Conservation (phyloP, 768 basidiomycete genomes). For the Kwoniella botswanensis region DNA sequence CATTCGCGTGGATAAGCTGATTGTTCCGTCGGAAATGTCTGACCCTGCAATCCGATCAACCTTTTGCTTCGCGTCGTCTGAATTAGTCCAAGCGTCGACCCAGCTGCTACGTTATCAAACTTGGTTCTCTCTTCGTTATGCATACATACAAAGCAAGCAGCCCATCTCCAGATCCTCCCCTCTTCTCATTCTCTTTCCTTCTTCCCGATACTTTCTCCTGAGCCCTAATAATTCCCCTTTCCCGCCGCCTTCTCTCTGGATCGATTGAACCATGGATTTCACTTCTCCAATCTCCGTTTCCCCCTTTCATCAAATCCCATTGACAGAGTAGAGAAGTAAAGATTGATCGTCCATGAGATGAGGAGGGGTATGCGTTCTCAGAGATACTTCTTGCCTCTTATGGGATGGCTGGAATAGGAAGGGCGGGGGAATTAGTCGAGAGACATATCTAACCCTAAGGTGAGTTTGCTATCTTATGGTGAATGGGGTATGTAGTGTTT, state of each 20-base stretch:
- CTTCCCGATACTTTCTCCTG: not conserved
- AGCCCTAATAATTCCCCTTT: not conserved
- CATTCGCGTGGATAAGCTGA: no score
- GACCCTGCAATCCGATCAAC: not conserved
- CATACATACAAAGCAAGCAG: not conserved
- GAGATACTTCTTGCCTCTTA: not conserved
- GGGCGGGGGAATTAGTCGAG: slow-evolving; percentile 9
- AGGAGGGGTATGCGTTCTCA: not conserved
- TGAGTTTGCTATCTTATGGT: not conserved
- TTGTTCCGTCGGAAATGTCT: no score
- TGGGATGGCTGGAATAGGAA: not conserved
- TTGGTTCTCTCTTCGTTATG: not conserved
- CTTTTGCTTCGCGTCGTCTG: not conserved
- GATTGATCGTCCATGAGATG: not conserved
- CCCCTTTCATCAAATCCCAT: not conserved
- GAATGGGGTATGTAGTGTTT: not conserved
- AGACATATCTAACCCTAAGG: slow-evolving; percentile 14
- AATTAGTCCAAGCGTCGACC: not conserved
- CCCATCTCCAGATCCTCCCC: not conserved
- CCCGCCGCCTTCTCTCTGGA: not conserved
- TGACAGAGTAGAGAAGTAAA: not conserved
- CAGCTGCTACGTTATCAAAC: not conserved
- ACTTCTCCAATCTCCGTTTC: not conserved
- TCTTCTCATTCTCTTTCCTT: not conserved
- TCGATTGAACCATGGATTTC: not conserved